Evolutionary conservation across 2,329 filamentous ascomycete genomes (phyloP).

Genomic region (Talaromyces verruculosus): DNA sequence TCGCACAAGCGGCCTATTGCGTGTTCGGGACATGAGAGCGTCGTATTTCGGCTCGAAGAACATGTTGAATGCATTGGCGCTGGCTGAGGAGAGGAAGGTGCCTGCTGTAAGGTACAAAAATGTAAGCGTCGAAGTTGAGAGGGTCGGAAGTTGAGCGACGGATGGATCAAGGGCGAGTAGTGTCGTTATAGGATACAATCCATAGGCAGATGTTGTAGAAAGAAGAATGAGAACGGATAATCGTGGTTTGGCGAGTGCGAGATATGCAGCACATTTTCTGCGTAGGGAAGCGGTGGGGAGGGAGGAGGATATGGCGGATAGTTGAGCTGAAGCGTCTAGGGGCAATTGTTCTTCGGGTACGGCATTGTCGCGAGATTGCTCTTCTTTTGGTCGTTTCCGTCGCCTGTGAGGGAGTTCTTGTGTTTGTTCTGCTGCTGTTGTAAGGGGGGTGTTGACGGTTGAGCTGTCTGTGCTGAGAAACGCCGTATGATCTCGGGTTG

Average conservation of each 20-base stretch:
- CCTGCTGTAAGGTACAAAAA: conserved; percentile 88
- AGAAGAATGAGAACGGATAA: conserved; percentile 89
- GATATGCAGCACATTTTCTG: conserved; percentile 73
- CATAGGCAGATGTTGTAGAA: conserved; percentile 86
- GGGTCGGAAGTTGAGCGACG: conserved; percentile 54
- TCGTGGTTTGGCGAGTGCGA: conserved; percentile 93
- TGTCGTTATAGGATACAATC: conserved; percentile 86
- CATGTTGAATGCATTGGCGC: conserved; percentile 96
- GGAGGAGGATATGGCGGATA: conserved; percentile 58
- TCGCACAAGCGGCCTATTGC: conserved; percentile 84
- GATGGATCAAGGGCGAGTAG: conserved; percentile 83
- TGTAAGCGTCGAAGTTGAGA: conserved; percentile 76
- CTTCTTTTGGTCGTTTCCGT: conserved; percentile 45
- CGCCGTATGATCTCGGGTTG: conserved; percentile 24
- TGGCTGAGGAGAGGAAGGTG: conserved; percentile 83
- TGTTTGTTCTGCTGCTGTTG: conserved; percentile 21
- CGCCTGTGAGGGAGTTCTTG: conserved; percentile 45
- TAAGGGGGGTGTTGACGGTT: neutral
- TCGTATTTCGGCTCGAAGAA: conserved; percentile 89
- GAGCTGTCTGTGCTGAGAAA: conserved; percentile 15
- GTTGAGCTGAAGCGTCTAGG: conserved; percentile 61
- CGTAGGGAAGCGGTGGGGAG: conserved; percentile 58
- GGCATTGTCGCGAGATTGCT: neutral
- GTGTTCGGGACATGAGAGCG: conserved; percentile 88
- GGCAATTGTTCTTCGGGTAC: conserved; percentile 42